Evolutionary conservation across 495 filamentous ascomycete species (phyloP).

Genomic region (Penicillium ochrochloron): DNA sequence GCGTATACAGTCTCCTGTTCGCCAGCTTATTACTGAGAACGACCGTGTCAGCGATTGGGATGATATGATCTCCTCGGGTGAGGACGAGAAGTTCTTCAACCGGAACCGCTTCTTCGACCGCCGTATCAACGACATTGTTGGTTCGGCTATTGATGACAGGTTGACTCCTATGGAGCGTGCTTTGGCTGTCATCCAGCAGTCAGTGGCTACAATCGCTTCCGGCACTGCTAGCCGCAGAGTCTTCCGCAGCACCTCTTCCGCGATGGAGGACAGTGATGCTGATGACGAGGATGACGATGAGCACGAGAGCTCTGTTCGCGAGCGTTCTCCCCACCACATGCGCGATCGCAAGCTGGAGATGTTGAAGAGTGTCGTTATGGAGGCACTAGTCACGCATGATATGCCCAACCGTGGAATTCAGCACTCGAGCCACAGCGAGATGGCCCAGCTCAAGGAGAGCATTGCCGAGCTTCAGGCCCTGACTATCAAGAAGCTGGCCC

Average conservation of each 20-base stretch:
- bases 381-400: slow-evolving; percentile 70
- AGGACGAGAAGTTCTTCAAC: slow-evolving; percentile 77
- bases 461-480: slow-evolving; percentile 62
- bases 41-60: slow-evolving; percentile 88
- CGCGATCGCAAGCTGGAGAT: slow-evolving; percentile 81
- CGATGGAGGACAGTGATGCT: slow-evolving; percentile 80
- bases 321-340: slow-evolving; percentile 65
- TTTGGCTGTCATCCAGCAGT: slow-evolving; percentile 74
- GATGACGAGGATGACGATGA: slow-evolving; percentile 89
- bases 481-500: slow-evolving; percentile 42
- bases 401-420: slow-evolving; percentile 37
- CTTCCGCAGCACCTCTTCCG: slow-evolving; percentile 62
- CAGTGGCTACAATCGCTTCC: slow-evolving; percentile 57
- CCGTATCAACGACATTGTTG: slow-evolving; percentile 83
- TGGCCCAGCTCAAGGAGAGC: slow-evolving; percentile 58
- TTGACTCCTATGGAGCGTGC: slow-evolving; percentile 78
- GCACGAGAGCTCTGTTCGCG: slow-evolving; percentile 43
- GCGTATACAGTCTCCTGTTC: slow-evolving; percentile 59
- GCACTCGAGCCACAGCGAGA: slow-evolving; percentile 43
- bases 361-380: slow-evolving; percentile 77
- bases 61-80: slow-evolving; percentile 77
- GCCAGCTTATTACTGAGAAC: slow-evolving; percentile 68
- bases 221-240: slow-evolving; percentile 42
- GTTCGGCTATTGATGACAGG: slow-evolving; percentile 73
- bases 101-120: slow-evolving; percentile 83